A percentile compares a stretch with the other conserved stretches of the same genome.
phyloP scores from a whole-genome alignment of 2,329 filamentous ascomycete genomes.

The Arthrobotrys megalospora region DNA sequence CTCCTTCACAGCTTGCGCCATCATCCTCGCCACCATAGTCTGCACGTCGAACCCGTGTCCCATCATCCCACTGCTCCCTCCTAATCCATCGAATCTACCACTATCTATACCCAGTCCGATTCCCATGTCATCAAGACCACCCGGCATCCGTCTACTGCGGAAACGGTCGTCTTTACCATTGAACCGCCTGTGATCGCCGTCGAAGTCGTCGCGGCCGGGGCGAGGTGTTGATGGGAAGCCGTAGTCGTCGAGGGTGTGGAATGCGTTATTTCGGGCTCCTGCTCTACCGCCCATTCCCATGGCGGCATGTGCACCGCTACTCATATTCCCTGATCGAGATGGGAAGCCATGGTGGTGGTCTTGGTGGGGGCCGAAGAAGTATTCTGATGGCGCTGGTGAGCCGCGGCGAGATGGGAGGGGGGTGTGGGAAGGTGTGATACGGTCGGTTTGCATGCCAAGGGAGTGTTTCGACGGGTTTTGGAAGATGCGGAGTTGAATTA shows the following conservation, averaged over 20 bases:
- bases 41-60: constrained; percentile 35
- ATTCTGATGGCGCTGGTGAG: constrained; percentile 53
- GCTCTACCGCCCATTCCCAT: constrained; percentile 18
- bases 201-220: constrained; percentile 36
- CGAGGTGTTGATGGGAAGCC: constrained; percentile 22
- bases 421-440: constrained; percentile 49
- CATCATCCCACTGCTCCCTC: constrained; percentile 9
- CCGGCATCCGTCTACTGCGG: constrained; percentile 27
- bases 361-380: constrained; percentile 50
- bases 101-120: constrained; percentile 28
- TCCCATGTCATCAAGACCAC: constrained; percentile 37
- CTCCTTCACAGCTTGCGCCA: constrained; percentile 47
- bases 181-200: constrained; percentile 37
- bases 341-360: constrained; percentile 50
- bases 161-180: constrained; percentile 49
- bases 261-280: constrained; percentile 41
- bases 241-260: constrained; percentile 42
- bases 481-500: constrained; percentile 54
- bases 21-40: constrained; percentile 54
- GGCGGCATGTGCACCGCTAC: background rate
- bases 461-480: constrained; percentile 33
- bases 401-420: constrained; percentile 51
- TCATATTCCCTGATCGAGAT: constrained; percentile 28
- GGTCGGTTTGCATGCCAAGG: constrained; percentile 36
- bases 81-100: constrained; percentile 29